Conservation (phyloP, 768 basidiomycete species). For the Serendipita sp. region DNA sequence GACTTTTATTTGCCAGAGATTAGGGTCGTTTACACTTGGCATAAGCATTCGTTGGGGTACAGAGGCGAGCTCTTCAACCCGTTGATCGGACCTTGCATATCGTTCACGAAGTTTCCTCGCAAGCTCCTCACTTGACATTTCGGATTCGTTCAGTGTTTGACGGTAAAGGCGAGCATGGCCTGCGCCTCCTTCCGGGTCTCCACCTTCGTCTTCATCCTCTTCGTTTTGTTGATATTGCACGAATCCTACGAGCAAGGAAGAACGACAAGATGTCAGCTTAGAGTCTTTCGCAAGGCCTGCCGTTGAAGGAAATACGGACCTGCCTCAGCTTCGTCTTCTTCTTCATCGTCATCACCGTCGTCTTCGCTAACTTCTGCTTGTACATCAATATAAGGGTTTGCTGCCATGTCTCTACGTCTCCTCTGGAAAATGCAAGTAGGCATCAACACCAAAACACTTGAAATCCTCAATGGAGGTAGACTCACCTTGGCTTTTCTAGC, state of each 20-base stretch:
- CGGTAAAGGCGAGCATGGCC: slow-evolving; percentile 55
- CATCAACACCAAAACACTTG: slow-evolving; percentile 16
- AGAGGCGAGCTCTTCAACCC: slow-evolving; percentile 80
- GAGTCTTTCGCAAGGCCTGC: neutral
- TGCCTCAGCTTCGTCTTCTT: slow-evolving; percentile 49
- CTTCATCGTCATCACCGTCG: slow-evolving; percentile 86
- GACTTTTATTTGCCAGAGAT: slow-evolving; percentile 87
- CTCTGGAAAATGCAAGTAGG: slow-evolving; percentile 46
- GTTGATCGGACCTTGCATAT: slow-evolving; percentile 63
- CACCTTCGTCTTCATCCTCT: slow-evolving; percentile 44
- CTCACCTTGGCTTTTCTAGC: slow-evolving; percentile 21
- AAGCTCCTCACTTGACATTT: slow-evolving; percentile 62
- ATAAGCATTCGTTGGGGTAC: slow-evolving; percentile 87
- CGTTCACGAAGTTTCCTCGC: slow-evolving; percentile 61
- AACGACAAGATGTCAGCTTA: slow-evolving; percentile 9
- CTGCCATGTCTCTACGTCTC: slow-evolving; percentile 26
- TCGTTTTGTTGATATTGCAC: slow-evolving; percentile 29
- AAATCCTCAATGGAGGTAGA: neutral
- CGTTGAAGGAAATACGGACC: slow-evolving; percentile 14
- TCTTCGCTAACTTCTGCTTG: slow-evolving; percentile 96
- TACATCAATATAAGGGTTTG: slow-evolving; percentile 83
- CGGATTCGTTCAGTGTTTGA: slow-evolving; percentile 39
- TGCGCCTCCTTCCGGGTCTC: slow-evolving; percentile 28
- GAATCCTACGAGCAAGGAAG: slow-evolving; percentile 34
- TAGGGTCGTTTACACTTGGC: slow-evolving; percentile 93